phyloP scores from a whole-genome alignment of 352 stramenopile genomes.

The Halophytophthora polymorphica region DNA sequence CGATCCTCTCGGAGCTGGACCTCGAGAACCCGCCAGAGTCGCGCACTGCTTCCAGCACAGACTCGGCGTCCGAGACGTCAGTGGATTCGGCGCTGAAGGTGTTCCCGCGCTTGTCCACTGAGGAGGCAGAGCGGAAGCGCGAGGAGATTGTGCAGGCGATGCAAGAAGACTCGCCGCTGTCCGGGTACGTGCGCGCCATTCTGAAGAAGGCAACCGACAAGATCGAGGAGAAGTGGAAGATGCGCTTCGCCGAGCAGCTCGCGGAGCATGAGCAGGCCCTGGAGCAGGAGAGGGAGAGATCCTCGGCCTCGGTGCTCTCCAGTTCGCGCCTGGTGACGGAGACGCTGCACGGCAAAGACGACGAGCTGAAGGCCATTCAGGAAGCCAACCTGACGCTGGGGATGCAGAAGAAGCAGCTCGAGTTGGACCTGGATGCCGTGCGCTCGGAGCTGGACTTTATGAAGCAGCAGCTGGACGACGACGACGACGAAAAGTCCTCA shows the following conservation, averaged over 20 bases:
- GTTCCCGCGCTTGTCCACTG: slow-evolving; percentile 24
- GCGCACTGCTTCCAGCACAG: slow-evolving; percentile 16
- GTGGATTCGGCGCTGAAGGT: slow-evolving; percentile 34
- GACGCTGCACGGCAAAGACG: slow-evolving; percentile 72
- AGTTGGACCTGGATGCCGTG: slow-evolving; percentile 64
- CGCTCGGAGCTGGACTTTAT: slow-evolving; percentile 68
- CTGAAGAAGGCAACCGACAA: slow-evolving; percentile 74
- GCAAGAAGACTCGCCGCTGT: slow-evolving; percentile 64
- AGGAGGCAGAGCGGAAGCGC: slow-evolving; percentile 32
- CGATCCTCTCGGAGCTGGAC: slow-evolving; percentile 20
- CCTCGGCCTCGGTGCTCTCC: slow-evolving; percentile 57
- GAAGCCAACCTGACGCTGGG: slow-evolving; percentile 58
- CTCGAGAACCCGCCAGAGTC: slow-evolving; percentile 23
- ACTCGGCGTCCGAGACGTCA: slow-evolving; percentile 26
- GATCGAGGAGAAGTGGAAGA: slow-evolving; percentile 83
- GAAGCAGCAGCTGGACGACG: slow-evolving; percentile 63
- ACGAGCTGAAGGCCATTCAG: slow-evolving; percentile 68
- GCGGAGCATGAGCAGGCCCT: slow-evolving; percentile 67
- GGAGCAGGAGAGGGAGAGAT: slow-evolving; percentile 59
- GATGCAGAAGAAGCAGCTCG: slow-evolving; percentile 68
- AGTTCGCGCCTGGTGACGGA: slow-evolving; percentile 69
- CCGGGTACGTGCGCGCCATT: slow-evolving; percentile 69
- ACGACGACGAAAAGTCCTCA: slow-evolving; percentile 70
- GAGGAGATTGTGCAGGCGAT: slow-evolving; percentile 36
- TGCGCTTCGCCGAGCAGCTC: slow-evolving; percentile 63